Evolutionary conservation across 208 protist species (phyloP), one percentile per base, ranked within the genome.

Genomic region (Acanthamoeba triangularis): DNA sequence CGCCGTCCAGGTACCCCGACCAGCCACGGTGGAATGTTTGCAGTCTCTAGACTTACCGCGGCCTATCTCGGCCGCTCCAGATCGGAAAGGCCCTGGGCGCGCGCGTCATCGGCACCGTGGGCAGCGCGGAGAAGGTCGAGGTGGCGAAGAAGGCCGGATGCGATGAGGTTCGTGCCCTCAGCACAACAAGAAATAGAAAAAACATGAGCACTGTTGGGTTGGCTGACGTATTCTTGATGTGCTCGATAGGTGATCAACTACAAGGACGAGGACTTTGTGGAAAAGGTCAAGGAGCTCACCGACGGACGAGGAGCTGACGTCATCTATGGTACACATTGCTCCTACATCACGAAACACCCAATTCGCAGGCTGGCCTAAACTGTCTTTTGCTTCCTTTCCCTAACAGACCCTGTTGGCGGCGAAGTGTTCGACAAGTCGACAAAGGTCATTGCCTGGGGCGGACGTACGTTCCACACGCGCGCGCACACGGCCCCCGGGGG

Each of bases 261-360:
- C 54, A 94, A 74, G 69, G 49, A 72, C 18, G 56, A 30, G 33
- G 91, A 91, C 52, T 84, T 94, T 37, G 80, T 78, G 49, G 67
- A 78, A 20, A n/a, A 30, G 35, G 91, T 94, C 37, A 94, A 94
- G 28, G 56, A 94, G 91, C 72, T 94, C 56, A 94, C 91, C 20
- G 59, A 92, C 25, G 56, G 80, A 20, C 37, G 56, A 61, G 91
- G 91, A 49, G 91, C 80, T 11, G 91, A 94, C 37, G 91, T 94
- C 47, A 88, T 94, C 49, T 94, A 88, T 88, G 91, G 72, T 93
- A 14, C n/a, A 20, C 67, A 76, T 5, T 41, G 35, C 5, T 20
- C 5, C 49, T 13, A 16, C 49, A 16, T 54, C 30, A 76, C 11
- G 5, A 5, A 76, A 14, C 35, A 30, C 35, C 5, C 35, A 20